These are phyloP conservation scores for Parsonsia alboflavescens DNA, from an alignment of 257 asterid genomes.

Conservation along the genomic window DNA sequence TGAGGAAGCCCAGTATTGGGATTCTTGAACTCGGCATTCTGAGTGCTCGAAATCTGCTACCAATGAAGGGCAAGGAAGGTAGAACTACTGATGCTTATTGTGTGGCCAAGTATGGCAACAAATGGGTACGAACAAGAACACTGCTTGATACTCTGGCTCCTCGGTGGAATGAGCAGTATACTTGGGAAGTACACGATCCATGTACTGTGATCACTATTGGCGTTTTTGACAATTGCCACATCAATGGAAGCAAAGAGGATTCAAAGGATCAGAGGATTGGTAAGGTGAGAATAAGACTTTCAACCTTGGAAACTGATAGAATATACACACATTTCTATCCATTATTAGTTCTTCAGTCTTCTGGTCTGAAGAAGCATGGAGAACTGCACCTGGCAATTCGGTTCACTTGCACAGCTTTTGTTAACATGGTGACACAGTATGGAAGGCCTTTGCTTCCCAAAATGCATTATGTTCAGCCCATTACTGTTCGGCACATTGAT, in stretches of 20 bases:
- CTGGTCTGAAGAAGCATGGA: slow-evolving; percentile 79
- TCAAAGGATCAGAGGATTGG: slow-evolving; percentile 78
- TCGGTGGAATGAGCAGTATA: slow-evolving; percentile 91
- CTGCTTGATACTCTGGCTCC: slow-evolving; percentile 69
- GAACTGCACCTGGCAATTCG: slow-evolving; percentile 85
- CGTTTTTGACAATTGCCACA: slow-evolving; percentile 75
- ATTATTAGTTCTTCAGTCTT: slow-evolving; percentile 57
- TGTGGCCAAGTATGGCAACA: slow-evolving; percentile 93
- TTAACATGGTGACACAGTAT: slow-evolving; percentile 68
- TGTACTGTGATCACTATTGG: slow-evolving; percentile 82
- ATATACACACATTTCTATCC: slow-evolving; percentile 83
- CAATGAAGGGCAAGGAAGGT: slow-evolving; percentile 83
- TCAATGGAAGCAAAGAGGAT: slow-evolving; percentile 54
- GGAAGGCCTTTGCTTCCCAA: slow-evolving; percentile 90
- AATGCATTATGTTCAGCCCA: slow-evolving; percentile 80
- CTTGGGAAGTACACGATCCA: slow-evolving; percentile 93
- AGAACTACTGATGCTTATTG: slow-evolving; percentile 78
- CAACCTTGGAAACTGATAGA: slow-evolving; percentile 72
- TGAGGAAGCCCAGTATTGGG: slow-evolving; percentile 73
- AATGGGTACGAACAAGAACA: slow-evolving; percentile 91
- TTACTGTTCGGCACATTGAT: slow-evolving; percentile 73
- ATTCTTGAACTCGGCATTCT: slow-evolving; percentile 81
- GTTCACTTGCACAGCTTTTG: slow-evolving; percentile 92
- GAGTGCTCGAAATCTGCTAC: slow-evolving; percentile 58
- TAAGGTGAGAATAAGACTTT: slow-evolving; percentile 79